A percentile compares a stretch with the other conserved stretches of the same genome.
These are phyloP conservation scores for Vitis vinifera DNA, from an alignment of 164 flowering plant species.

Conservation along the genomic window DNA sequence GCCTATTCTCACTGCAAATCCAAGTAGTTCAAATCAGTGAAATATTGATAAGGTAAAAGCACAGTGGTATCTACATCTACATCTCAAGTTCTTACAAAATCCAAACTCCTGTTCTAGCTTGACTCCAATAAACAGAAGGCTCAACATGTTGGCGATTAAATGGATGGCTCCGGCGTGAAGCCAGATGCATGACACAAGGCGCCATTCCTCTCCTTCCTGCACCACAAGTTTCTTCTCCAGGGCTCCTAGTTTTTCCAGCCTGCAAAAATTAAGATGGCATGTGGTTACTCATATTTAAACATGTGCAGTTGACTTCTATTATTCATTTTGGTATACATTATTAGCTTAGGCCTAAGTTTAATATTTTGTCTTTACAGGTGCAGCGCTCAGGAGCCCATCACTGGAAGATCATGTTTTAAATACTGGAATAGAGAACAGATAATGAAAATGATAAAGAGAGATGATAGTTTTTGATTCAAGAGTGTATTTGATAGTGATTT, in stretches of 20 bases:
- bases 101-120: slow-evolving; percentile 88
- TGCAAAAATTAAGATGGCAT: slow-evolving; percentile 22
- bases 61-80: background rate
- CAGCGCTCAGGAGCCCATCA: no score
- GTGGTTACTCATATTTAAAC: no score
- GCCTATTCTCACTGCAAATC: slow-evolving; percentile 55
- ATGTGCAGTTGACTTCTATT: no score
- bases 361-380: no score
- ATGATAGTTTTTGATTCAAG: no score
- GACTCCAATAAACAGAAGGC: slow-evolving; percentile 66
- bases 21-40: slow-evolving; percentile 1
- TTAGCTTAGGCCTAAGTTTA: no score
- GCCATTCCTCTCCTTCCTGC: slow-evolving; percentile 47
- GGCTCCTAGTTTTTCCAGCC: slow-evolving; percentile 59
- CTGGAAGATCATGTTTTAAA: no score
- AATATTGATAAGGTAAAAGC: background rate
- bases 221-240: slow-evolving; percentile 48
- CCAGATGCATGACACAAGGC: slow-evolving; percentile 70
- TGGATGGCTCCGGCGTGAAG: slow-evolving; percentile 79
- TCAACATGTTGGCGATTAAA: slow-evolving; percentile 68
- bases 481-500: no score
- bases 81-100: slow-evolving; percentile 50
- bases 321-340: no score
- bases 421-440: no score
- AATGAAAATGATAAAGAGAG: no score